Percentiles rank a stretch among this genome's conserved stretches.
These are phyloP conservation scores for Clavulina sp. DNA, from an alignment of 768 basidiomycete species.

Conservation along the genomic window DNA sequence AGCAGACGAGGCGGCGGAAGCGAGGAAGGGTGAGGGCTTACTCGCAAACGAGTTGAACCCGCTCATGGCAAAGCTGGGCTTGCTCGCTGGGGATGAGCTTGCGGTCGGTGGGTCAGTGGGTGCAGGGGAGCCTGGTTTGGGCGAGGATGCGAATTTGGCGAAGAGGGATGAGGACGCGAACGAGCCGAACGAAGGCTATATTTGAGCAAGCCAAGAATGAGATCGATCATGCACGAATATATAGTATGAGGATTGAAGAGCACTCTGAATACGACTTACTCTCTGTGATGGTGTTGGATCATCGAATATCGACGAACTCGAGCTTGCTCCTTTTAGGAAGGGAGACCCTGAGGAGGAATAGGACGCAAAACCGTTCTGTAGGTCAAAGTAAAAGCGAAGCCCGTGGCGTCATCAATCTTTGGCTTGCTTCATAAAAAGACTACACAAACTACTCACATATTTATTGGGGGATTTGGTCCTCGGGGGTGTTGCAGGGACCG, in stretches of 20 bases:
- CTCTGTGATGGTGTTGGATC: too few relatives aligned
- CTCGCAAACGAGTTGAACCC: background rate
- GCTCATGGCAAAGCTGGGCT: background rate
- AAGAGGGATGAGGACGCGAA: constrained; percentile 7
- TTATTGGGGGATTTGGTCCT: background rate
- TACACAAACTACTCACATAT: background rate
- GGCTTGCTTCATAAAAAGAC: background rate
- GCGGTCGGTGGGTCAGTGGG: background rate
- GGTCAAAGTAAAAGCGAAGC: too few relatives aligned
- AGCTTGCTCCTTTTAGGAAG: background rate
- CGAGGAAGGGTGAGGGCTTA: background rate
- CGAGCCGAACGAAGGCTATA: constrained; percentile 7
- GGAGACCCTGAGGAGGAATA: background rate
- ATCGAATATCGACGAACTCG: background rate
- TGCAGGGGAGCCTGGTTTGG: constrained; percentile 1
- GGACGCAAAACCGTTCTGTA: background rate
- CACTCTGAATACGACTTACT: too few relatives aligned
- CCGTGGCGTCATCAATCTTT: background rate
- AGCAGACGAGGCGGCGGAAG: background rate
- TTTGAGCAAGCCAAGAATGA: background rate
- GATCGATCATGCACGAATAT: too few relatives aligned
- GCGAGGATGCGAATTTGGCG: constrained; percentile 4
- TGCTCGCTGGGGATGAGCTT: background rate
- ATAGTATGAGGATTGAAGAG: too few relatives aligned
- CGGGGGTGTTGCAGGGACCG: background rate